Base-by-base conservation (phyloP, 768 basidiomycete species). In the Pilatotrama ljubarskyi region DNA sequence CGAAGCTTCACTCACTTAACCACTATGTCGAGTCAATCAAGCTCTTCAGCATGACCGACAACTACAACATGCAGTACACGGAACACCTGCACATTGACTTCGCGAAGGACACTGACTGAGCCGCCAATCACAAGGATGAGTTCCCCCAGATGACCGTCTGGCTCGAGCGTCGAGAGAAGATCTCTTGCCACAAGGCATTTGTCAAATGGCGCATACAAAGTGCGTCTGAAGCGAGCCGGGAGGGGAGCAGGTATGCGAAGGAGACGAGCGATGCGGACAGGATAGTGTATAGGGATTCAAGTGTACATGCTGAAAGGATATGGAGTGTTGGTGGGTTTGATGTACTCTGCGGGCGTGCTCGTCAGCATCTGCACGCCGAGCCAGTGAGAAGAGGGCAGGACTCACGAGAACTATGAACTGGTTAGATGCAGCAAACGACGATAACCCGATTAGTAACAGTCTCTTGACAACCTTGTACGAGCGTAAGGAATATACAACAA, bases 381-480 rank as follows among this genome's bases (percentile, higher is more conserved):
- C 5, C 10, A 32, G 29, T 32, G n/a, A n/a, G n/a, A n/a, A 63
- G 18, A 24, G 20, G 15, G n/a, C 37, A 20, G 36, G 59, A 25
- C 18, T 55, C 70, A 88, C 89, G 58, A 90, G 73, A 61, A 84
- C 76, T 66, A 86, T 78, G 61, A 84, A 82, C 51, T 78, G 66
- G 44, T 69, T 66, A 61, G 76, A 83, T 41, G 82, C 78, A 64
- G 74, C 66, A 68, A 86, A 82, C 17, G 71, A 72, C 64, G 76
- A 75, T 15, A 74, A 63, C 20, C 77, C 79, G n/a, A 70, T 73
- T 54, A 82, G 71, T 14, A 72, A 66, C 20, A 84, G 56, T 42
- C 74, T 76, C 73, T 82, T 80, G 62, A 87, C 74, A 41, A 84
- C 69, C 52, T 77, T 69, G 67, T 88, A 85, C 40, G 74, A 68